Evolutionary conservation across 805 yeast genomes (phyloP).

Genomic region (Clavispora fructus): DNA sequence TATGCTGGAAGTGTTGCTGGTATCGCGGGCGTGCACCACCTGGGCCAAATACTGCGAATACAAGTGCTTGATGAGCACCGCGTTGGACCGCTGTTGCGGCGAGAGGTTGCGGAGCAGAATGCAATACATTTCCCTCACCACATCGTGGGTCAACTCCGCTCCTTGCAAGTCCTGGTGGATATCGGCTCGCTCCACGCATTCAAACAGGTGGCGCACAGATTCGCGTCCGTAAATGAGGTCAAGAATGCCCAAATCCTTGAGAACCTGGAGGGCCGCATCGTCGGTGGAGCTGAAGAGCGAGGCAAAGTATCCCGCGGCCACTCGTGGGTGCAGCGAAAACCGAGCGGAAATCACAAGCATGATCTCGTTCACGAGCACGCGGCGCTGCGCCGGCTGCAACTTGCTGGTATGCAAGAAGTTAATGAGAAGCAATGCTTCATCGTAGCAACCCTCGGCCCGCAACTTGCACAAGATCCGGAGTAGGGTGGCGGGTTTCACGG

Average conservation of each 20-base stretch:
- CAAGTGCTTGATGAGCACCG: conserved; percentile 15
- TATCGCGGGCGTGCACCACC: not conserved
- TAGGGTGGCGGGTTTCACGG: conserved; percentile 20
- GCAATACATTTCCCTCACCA: conserved; percentile 22
- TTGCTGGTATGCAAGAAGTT: conserved; percentile 25
- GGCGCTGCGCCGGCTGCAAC: conserved; percentile 15
- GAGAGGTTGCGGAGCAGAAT: conserved; percentile 15
- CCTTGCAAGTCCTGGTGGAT: conserved; percentile 24
- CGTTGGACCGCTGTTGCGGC: conserved; percentile 9
- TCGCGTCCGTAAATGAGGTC: conserved; percentile 21
- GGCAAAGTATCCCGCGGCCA: conserved; percentile 32
- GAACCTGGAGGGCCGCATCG: conserved; percentile 13
- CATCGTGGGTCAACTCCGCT: conserved; percentile 15
- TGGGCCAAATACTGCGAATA: conserved; percentile 18
- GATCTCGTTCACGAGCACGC: conserved; percentile 24
- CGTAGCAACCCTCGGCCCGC: conserved; percentile 21
- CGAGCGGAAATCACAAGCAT: conserved; percentile 25
- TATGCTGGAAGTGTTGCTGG: conserved; percentile 5
- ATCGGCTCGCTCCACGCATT: conserved; percentile 23
- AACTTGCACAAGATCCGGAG: conserved; percentile 26
- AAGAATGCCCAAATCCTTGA: conserved; percentile 25
- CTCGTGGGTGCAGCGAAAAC: conserved; percentile 28
- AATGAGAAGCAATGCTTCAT: conserved; percentile 31
- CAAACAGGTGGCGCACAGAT: conserved; percentile 10
- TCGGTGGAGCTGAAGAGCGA: conserved; percentile 21